Conservation (phyloP, 169 alveolate genomes). For the Plasmodium relictum region DNA sequence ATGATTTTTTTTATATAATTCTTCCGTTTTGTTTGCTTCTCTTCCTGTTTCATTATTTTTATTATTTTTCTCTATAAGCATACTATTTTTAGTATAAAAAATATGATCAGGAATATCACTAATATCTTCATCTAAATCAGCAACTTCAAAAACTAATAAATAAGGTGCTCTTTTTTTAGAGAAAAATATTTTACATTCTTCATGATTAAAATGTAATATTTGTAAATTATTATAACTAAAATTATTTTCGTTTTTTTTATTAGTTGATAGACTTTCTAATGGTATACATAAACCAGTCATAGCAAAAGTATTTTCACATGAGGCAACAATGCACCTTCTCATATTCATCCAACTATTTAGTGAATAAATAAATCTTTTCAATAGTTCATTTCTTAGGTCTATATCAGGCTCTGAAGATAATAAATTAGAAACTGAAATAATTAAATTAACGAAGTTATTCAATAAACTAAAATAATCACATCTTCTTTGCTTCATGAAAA, state of each 20-base stretch:
- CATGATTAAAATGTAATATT: constrained; percentile 85
- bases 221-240: constrained; percentile 79
- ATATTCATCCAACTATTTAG: constrained; percentile 89
- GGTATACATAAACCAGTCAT: constrained; percentile 90
- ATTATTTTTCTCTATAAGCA: background rate
- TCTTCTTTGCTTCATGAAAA: constrained; percentile 91
- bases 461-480: constrained; percentile 91
- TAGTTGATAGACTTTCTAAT: constrained; percentile 66
- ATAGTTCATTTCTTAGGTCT: constrained; percentile 78
- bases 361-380: constrained; percentile 79
- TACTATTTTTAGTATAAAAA: constrained; percentile 42
- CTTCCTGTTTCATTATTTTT: background rate
- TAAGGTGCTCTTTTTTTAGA: constrained; percentile 92
- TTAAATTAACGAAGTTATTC: constrained; percentile 84
- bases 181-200: constrained; percentile 88
- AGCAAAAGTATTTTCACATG: constrained; percentile 84
- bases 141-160: constrained; percentile 90
- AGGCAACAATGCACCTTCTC: constrained; percentile 88
- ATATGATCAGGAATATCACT: constrained; percentile 45
- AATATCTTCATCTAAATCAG: constrained; percentile 91
- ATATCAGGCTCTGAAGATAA: constrained; percentile 84
- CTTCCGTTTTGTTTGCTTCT: constrained; percentile 9
- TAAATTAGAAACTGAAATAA: constrained; percentile 84
- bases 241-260: background rate
- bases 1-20: background rate